phyloP scores from a whole-genome alignment of 1,284 basidiomycete genomes.

The Hortiboletus rubellus region DNA sequence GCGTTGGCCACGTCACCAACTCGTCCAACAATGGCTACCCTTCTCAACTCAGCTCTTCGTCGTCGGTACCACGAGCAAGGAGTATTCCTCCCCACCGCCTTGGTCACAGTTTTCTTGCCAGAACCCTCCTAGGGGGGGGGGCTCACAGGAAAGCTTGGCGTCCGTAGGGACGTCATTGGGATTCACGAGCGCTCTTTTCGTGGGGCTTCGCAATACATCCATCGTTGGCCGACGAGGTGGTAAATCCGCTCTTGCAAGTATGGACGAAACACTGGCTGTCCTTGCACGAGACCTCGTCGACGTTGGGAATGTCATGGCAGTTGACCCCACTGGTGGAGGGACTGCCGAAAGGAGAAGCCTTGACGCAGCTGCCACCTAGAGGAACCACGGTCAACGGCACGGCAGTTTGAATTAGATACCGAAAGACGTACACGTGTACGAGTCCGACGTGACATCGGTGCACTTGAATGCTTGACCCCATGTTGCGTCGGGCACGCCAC shows the following conservation, averaged over 20 bases:
- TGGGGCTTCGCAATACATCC: conserved; percentile 7
- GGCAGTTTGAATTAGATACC: not conserved
- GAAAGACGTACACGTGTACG: conserved; percentile 17
- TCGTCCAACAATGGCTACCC: not conserved
- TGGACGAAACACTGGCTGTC: conserved; percentile 16
- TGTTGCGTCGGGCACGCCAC: conserved; percentile 15
- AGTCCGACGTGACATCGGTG: conserved; percentile 16
- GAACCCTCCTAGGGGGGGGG: no score
- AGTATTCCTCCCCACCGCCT: no score
- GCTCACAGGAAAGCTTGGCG: no score
- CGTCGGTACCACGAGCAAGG: not conserved
- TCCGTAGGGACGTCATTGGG: no score
- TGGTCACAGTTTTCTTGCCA: no score
- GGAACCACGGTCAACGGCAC: not conserved
- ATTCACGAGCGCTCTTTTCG: not conserved
- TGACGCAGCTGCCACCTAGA: conserved; percentile 27
- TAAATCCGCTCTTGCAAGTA: conserved; percentile 10
- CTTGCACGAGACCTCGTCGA: conserved; percentile 15
- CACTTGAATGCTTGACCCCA: conserved; percentile 24
- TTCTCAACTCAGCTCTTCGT: not conserved
- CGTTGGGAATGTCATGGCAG: conserved; percentile 15
- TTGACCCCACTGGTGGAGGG: conserved; percentile 17
- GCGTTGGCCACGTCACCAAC: not conserved
- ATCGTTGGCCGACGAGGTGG: not conserved
- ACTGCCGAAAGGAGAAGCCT: conserved; percentile 18